Base-by-base conservation (phyloP, 2,329 filamentous ascomycete species). In the Lasiodiplodia sp. region DNA sequence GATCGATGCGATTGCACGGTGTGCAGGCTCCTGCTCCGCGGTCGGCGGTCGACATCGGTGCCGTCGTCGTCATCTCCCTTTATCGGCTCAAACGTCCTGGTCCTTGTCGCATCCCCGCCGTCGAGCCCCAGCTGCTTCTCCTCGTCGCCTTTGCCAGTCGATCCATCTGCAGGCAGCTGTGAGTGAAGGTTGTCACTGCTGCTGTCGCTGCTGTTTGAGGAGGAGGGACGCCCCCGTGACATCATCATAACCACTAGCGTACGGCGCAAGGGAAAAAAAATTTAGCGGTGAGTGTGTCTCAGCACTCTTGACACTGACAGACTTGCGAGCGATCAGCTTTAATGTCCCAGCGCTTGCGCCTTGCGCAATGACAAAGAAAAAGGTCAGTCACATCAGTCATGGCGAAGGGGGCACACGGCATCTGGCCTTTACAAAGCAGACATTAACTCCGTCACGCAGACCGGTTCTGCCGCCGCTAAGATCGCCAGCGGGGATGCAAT, bases 1-100 rank as follows among this genome's bases (percentile, higher is more conserved):
- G 79, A 80, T 52, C 58, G 67, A 53, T 68, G 66, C 34, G 66
- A 68, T 21, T 63, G 57, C 31, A 68, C 66, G 18, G 47, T 60
- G 23, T 63, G 66, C 57, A 68, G 47, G 49, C 66, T 68, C 28
- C 63, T 51, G 60, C 60, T 64, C 44, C 51, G 60, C 21, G 60
- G 60, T 47, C 60, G 60, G 31, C 60, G 34, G 10, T 31, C 11
- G 47, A 28, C 7, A 16, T 34, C 44, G n/a, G 12, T 31, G 40
- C 25, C 55, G 55, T 58, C 55, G 55, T 58, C 56, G 55, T 49
- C 65, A 44, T 67, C 65, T 12, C 53, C 40, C 28, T 51, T 67
- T 49, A 67, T 67, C 53, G 65, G 65, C 55, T 49, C 65, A 60
- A 67, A 67, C 16, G 65, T 67, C 55, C 65, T 67, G 53, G 40